A percentile compares a stretch with the other conserved stretches of the same genome.
Conservation (phyloP, 2,329 filamentous ascomycete species). For the Penicillium sp. region DNA sequence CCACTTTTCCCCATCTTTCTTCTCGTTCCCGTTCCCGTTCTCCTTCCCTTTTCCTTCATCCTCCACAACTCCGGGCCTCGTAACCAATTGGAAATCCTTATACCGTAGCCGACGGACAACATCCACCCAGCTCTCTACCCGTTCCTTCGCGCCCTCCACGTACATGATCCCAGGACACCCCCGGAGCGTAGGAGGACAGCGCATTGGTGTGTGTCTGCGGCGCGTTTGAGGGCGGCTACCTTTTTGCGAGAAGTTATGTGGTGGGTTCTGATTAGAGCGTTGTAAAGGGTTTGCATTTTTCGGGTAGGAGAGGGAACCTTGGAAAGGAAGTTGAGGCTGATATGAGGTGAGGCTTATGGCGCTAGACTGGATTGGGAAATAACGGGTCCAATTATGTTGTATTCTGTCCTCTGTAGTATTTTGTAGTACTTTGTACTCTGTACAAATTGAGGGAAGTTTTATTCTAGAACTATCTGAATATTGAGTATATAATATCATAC, state of each 20-base stretch:
- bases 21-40: neutral
- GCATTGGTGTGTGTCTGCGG: constrained; percentile 58
- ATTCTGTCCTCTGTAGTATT: too few species aligned
- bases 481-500: too few species aligned
- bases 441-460: too few species aligned
- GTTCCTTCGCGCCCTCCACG: constrained; percentile 57
- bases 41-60: constrained; percentile 7
- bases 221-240: constrained; percentile 62
- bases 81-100: constrained; percentile 68
- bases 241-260: constrained; percentile 82
- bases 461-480: too few species aligned
- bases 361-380: neutral
- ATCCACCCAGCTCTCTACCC: constrained; percentile 63
- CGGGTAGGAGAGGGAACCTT: neutral
- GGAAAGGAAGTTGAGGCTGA: neutral
- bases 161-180: constrained; percentile 76
- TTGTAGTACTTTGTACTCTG: too few species aligned
- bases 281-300: constrained; percentile 36
- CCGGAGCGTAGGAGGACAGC: constrained; percentile 67
- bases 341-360: neutral
- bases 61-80: constrained; percentile 48
- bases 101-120: constrained; percentile 65
- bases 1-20: neutral
- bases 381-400: too few species aligned
- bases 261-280: constrained; percentile 71